Percentiles rank a stretch among this genome's conserved stretches.
These are phyloP conservation scores for Euphorbia tirucalli DNA, from an alignment of 345 rosid genomes.

Conservation along the genomic window DNA sequence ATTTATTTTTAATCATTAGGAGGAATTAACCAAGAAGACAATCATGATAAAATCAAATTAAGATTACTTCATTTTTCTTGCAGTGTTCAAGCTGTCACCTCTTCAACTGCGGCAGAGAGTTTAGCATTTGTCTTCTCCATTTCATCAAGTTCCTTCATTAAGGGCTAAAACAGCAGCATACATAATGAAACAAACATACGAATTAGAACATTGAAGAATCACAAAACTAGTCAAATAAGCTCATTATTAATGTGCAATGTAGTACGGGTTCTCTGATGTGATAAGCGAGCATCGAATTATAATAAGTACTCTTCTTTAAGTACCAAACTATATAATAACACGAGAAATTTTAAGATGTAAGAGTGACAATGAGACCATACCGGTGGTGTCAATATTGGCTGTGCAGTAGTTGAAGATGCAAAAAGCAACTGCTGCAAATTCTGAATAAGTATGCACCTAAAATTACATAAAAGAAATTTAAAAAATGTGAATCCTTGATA, in stretches of 20 bases:
- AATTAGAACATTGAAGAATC: constrained; percentile 20
- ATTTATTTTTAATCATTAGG: background rate
- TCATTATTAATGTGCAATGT: no score
- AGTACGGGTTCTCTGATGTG: no score
- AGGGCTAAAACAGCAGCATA: constrained; percentile 41
- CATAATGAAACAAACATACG: constrained; percentile 6
- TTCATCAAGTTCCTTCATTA: constrained; percentile 94
- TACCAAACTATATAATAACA: background rate
- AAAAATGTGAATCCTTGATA: background rate
- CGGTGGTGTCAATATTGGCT: constrained; percentile 83
- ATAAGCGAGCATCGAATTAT: background rate
- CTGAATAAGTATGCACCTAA: constrained; percentile 77
- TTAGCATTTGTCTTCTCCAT: constrained; percentile 85
- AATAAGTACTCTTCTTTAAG: background rate
- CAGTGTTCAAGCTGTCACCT: constrained; percentile 79
- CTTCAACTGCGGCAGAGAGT: constrained; percentile 86
- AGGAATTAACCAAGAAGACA: background rate
- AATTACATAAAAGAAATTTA: constrained; percentile 4
- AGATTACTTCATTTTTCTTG: constrained; percentile 73
- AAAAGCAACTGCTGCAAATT: constrained; percentile 84
- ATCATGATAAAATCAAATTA: background rate
- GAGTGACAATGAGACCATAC: constrained; percentile 27
- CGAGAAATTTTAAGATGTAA: background rate
- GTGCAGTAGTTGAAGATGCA: constrained; percentile 97
- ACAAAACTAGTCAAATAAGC: background rate